Base-by-base conservation (phyloP, 2,329 filamentous ascomycete species). In the Capronia epimyces region DNA sequence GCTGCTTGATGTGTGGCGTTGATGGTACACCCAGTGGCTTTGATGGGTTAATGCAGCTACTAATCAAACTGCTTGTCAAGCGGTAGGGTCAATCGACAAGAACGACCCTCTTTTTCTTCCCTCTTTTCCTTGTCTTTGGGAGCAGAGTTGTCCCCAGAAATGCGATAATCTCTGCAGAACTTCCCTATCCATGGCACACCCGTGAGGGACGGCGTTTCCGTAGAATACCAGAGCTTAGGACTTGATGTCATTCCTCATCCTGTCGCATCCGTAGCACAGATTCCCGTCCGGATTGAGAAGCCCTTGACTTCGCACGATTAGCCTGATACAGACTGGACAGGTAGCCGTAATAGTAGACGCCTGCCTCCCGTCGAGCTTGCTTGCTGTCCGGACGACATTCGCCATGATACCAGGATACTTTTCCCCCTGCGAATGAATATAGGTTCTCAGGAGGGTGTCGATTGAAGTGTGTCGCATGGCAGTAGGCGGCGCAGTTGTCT, bases 311-410 rank as follows among this genome's bases (percentile, higher is more conserved):
- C 13, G 27, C 15, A 27, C 27, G 9, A 44, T 43, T 5, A 49
- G 52, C 45, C 43, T 50, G n/a, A 45, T 40, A 27, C 50, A 55
- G 76, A 79, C 69, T 86, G 80, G 43, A 80, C 79, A 66, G 89
- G 95, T 7, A 91, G 66, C 27, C 77, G 75, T 62, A 89, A 94
- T 37, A 2, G 42, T 43, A 8, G 22, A 27, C 7, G 45, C 15
- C 12, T 48, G 25, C 42, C 61, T 61, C 1, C 56, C 59, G 40
- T 82, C 74, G 34, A 97, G 75, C 69, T 94, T 95, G 45, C 82
- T 84, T n/a, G 87, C 84, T 27, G 91, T 98, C 56, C 89, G 82
- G 3, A 96, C 91, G 8, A 98, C 93, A 66, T 98, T 98, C 25
- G 90, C 86, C 59, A 98, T 90, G 49, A 97, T 89, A 49, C 87